These are phyloP conservation scores for Penicillium freii DNA, from an alignment of 2,329 filamentous ascomycete species.

Conservation along the genomic window DNA sequence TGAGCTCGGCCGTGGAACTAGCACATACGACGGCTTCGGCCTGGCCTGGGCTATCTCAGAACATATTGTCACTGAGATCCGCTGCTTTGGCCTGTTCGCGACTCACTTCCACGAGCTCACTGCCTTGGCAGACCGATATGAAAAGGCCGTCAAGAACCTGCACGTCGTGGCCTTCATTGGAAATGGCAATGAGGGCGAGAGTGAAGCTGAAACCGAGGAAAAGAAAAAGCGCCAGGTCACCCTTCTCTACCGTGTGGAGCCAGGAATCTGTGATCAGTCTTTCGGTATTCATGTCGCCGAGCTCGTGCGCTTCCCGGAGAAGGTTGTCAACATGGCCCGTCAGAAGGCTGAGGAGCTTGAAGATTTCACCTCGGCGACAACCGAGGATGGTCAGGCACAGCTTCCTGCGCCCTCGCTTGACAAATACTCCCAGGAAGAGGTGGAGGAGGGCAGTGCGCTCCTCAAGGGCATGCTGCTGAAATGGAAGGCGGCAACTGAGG, in stretches of 20 bases:
- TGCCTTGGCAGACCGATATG: constrained; percentile 79
- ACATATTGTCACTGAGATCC: constrained; percentile 93
- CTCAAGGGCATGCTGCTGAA: constrained; percentile 77
- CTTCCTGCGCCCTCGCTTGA: constrained; percentile 35
- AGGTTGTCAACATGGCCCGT: constrained; percentile 99
- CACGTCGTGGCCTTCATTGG: constrained; percentile 94
- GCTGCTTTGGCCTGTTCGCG: constrained; percentile 90
- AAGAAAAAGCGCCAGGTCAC: constrained; percentile 79
- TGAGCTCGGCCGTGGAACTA: constrained; percentile 92
- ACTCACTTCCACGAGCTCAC: constrained; percentile 99
- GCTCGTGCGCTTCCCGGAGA: constrained; percentile 90
- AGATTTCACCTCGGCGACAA: constrained; percentile 64
- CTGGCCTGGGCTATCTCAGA: constrained; percentile 99
- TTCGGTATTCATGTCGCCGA: constrained; percentile 99
- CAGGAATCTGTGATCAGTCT: constrained; percentile 92
- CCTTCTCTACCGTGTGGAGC: constrained; percentile 92
- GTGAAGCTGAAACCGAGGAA: constrained; percentile 36
- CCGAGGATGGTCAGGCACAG: constrained; percentile 37
- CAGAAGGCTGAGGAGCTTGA: constrained; percentile 97
- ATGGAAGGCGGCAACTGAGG: constrained; percentile 78
- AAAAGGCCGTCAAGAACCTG: constrained; percentile 79
- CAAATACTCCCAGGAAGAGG: constrained; percentile 73
- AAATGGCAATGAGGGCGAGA: constrained; percentile 49
- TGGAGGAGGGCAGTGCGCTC: constrained; percentile 81
- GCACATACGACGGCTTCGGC: constrained; percentile 96